Base-by-base conservation (phyloP, 306 rosid genomes). In the Cajanus cajan region DNA sequence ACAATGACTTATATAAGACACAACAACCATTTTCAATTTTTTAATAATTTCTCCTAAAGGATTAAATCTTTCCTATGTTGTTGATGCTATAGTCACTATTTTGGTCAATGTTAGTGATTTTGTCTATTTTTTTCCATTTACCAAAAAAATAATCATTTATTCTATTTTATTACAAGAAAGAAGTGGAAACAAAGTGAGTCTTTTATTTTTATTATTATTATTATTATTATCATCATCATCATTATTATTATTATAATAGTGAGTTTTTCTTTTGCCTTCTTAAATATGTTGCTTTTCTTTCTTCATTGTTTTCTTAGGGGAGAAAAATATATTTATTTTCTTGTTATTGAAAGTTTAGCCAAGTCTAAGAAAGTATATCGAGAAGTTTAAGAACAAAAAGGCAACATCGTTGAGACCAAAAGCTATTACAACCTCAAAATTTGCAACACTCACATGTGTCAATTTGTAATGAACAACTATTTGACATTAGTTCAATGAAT, bases 391-490 rank as follows among this genome's bases (percentile, higher is more conserved):
- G 64, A 75, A 62, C 52, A 71, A 52, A 68, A 59, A 65, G 12
- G 39, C 39, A 37, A 11, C 11, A 14, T 14, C 21, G 4, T 37
- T 31, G 7, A 69, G 50, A 63, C 21, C 71, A 82, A 47, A 76
- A 70, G 57, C 54, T 34, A 37, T 59, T 71, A 78, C 76, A 16
- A 74, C 83, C 87, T 72, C 18, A 36, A 1, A 47, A 44, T 43
- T 63, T 51, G 72, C 64, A 74, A 68, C 40, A 51, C 12, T 16
- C 41, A 19, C 86, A 80, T 82, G 80, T 85, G 84, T 84, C 79
- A 48, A 54, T 15, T 14, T 10, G 45, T 12, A 40, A 52, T 11
- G 19, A 73, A 19, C 16, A 85, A 25, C 8, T 43, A 15, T 36
- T 34, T 48, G 16, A 22, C 75, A 14, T 75, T 80, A 28, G 40